Evolutionary conservation across 768 basidiomycete species (phyloP), one percentile per base, ranked within the genome.

Genomic region (Chalciporus sphaerocephalus): DNA sequence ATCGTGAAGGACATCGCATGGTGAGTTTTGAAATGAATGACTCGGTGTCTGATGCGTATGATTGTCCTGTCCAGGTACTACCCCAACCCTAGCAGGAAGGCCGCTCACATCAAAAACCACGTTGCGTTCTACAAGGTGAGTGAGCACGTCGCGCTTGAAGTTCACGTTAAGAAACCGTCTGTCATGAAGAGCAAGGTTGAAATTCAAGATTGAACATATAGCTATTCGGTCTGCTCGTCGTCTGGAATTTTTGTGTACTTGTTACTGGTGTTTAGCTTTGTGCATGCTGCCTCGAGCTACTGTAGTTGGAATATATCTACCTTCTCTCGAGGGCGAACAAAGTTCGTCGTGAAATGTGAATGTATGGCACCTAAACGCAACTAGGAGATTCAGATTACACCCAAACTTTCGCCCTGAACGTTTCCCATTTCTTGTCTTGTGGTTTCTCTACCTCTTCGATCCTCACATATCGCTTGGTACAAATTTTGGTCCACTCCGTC

Each of bases 101-200:
- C 86, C 0, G 70, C 76, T 38, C 58, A 75, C 5, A 85, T 90
- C 57, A 74, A 84, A 61, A 72, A 72, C 9, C 79, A 81, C 57
- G 71, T 89, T 17, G 89, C 87, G 0, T 89, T 91, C 59, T 86
- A 91, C 72, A 87, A 87, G 75, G 86, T 79, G 47, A 60, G 56
- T 17, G n/a, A 33, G 17, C 13, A 2, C 24, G 6, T 32, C 30
- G n/a, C 16, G 13, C 30, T 11, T 23, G 2, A 20, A n/a, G 5
- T 24, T 25, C 13, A 5, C 41, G 25, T 32, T 23, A 18, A 37
- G 25, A 4, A 23, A 22, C 38, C 50, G 33, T 50, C 4, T 17
- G 5, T 38, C 33, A 4, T 44, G 22, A 45, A 59, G 58, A 45
- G 47, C 52, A 59, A 61, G 40, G 56, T 61, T 0, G 5, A 27